These are phyloP conservation scores for Lodderomyces jiufengensis DNA, from an alignment of 1,139 yeast species.

Conservation along the genomic window DNA sequence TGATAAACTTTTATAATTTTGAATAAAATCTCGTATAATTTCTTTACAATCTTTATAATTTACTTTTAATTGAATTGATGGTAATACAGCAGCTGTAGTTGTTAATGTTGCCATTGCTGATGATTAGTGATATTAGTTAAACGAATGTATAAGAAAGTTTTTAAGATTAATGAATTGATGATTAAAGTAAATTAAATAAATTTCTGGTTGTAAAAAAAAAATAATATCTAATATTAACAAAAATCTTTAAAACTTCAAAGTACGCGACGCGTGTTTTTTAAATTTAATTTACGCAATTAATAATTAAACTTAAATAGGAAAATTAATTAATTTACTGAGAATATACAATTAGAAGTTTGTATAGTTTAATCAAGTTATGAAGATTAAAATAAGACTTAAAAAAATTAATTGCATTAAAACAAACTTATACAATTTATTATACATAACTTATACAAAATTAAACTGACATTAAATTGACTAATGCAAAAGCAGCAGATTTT, in stretches of 20 bases:
- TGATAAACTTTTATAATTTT: conserved; percentile 50
- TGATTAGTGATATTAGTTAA: not conserved
- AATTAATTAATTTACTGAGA: too few species aligned
- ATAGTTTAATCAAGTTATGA: too few species aligned
- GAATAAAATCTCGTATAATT: conserved; percentile 54
- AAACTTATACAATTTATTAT: too few species aligned
- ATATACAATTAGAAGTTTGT: too few species aligned
- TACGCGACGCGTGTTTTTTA: too few species aligned
- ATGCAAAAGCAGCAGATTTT: conserved; percentile 57
- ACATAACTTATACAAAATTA: too few species aligned
- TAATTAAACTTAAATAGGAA: not conserved
- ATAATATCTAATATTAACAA: too few species aligned
- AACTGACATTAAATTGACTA: conserved; percentile 47
- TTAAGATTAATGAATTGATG: too few species aligned
- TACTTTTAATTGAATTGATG: conserved; percentile 56
- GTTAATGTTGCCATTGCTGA: conserved; percentile 21
- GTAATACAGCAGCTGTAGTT: conserved; percentile 36
- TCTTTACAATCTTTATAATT: conserved; percentile 57
- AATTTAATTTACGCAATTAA: not conserved
- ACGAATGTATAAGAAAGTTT: not conserved
- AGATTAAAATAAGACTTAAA: not conserved
- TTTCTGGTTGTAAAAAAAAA: not conserved
- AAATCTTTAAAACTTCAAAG: too few species aligned
- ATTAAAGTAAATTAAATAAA: not conserved
- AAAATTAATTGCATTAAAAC: too few species aligned